Percentiles rank a stretch among this genome's conserved stretches.
These are phyloP conservation scores for Bruguiera parviflora DNA, from an alignment of 345 rosid species.

Conservation along the genomic window DNA sequence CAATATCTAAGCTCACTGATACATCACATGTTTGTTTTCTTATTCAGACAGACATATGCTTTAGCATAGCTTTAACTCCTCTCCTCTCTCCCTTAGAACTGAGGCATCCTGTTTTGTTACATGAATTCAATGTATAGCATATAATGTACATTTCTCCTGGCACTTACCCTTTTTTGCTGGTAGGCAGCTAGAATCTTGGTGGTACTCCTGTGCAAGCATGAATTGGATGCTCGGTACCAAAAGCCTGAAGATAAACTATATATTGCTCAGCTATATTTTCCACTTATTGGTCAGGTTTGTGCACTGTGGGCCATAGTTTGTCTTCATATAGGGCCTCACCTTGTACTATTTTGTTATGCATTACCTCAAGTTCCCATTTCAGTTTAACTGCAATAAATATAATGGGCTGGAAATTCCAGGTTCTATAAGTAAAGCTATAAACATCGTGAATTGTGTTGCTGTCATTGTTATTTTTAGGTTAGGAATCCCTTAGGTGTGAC, in stretches of 20 bases:
- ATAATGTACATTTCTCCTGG: neutral
- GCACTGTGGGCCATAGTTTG: neutral
- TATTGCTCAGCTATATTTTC: constrained; percentile 89
- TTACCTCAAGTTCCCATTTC: neutral
- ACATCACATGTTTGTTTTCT: no score
- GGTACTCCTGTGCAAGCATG: constrained; percentile 90
- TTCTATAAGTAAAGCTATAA: no score
- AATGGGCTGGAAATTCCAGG: neutral
- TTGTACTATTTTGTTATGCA: neutral
- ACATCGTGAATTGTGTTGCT: no score
- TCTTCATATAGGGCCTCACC: neutral
- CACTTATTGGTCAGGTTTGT: constrained; percentile 87
- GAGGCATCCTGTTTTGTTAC: no score
- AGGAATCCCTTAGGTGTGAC: no score
- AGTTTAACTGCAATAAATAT: neutral
- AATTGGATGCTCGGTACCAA: constrained; percentile 95
- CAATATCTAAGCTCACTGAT: neutral
- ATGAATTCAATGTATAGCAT: no score
- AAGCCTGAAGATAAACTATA: constrained; percentile 98
- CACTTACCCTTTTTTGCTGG: constrained; percentile 20
- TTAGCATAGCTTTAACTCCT: no score
- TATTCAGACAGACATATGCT: no score
- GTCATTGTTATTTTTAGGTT: no score
- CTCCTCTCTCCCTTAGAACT: no score
- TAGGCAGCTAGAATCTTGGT: constrained; percentile 97